A percentile compares a stretch with the other conserved stretches of the same genome.
phyloP scores from a whole-genome alignment of 139 green algal genomes.

The Penium margaritaceum region DNA sequence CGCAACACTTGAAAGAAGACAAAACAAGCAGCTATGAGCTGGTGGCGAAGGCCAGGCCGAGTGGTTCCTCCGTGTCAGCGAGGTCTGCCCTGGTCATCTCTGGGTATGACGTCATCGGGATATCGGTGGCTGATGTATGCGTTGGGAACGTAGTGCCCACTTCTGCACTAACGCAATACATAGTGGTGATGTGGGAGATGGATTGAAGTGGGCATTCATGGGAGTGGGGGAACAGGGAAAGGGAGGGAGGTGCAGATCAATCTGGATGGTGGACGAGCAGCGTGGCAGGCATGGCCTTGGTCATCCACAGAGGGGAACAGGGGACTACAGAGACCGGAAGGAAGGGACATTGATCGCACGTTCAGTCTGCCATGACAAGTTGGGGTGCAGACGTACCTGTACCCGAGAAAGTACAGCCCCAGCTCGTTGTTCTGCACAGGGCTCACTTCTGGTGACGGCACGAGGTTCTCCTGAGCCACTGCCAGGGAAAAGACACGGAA shows the following conservation, averaged over 20 bases:
- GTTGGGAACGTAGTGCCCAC: slow-evolving; percentile 16
- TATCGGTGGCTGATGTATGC: slow-evolving; percentile 20
- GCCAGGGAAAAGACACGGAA: background rate
- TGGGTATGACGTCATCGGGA: slow-evolving; percentile 8
- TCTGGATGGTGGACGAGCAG: too few relatives aligned
- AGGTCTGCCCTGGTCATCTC: too few relatives aligned
- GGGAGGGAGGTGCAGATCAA: too few relatives aligned
- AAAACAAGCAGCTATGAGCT: too few relatives aligned
- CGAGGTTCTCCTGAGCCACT: slow-evolving; percentile 29
- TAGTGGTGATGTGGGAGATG: background rate
- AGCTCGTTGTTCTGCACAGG: slow-evolving; percentile 16
- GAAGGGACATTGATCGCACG: background rate
- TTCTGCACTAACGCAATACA: background rate
- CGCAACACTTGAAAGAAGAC: too few relatives aligned
- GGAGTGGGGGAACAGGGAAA: background rate
- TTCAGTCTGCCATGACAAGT: too few relatives aligned
- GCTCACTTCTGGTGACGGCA: background rate
- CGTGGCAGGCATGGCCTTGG: too few relatives aligned
- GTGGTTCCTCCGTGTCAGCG: too few relatives aligned
- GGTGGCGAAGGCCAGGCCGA: too few relatives aligned
- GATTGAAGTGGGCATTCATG: background rate
- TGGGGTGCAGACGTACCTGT: slow-evolving; percentile 13
- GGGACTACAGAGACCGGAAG: background rate
- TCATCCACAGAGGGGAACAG: background rate
- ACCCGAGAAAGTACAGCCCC: slow-evolving; percentile 9